Evolutionary conservation across 805 yeast species (phyloP).

Genomic region (Nakazawaea populi): DNA sequence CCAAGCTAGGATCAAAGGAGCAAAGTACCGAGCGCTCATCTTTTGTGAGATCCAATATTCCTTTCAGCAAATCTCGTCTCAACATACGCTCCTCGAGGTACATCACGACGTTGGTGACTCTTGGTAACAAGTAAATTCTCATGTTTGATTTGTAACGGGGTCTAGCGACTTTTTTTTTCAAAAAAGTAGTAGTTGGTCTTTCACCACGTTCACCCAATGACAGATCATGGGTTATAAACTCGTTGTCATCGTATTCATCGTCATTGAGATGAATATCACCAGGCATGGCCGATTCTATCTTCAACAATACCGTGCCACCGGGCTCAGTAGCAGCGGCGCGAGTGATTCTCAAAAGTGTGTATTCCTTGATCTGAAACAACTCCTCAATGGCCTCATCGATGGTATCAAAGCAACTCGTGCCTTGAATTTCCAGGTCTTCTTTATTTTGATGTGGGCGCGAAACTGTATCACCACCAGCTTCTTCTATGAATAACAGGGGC

Average conservation of each 20-base stretch:
- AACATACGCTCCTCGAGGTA: constrained; percentile 46
- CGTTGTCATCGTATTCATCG: constrained; percentile 30
- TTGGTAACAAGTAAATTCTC: constrained; percentile 54
- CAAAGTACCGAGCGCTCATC: constrained; percentile 11
- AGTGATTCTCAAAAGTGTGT: constrained; percentile 44
- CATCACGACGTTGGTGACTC: constrained; percentile 29
- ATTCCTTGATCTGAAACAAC: constrained; percentile 35
- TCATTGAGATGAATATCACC: constrained; percentile 46
- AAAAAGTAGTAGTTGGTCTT: constrained; percentile 40
- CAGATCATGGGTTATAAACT: constrained; percentile 16
- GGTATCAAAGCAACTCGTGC: constrained; percentile 25
- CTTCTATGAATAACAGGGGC: constrained; percentile 5
- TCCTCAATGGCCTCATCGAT: constrained; percentile 40
- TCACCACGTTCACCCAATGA: constrained; percentile 33
- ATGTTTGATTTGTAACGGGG: constrained; percentile 59
- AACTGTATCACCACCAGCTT: too few species aligned
- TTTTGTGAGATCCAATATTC: constrained; percentile 33
- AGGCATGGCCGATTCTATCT: constrained; percentile 49
- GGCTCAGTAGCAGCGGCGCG: constrained; percentile 47
- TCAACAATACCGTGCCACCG: constrained; percentile 46
- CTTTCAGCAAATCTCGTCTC: constrained; percentile 45
- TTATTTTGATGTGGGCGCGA: too few species aligned
- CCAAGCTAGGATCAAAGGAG: constrained; percentile 9
- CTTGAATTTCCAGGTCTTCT: too few species aligned
- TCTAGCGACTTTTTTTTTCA: constrained; percentile 53